These are phyloP conservation scores for Schoenoplectus tabernaemontani DNA, from an alignment of 202 grass and related monocot species.

Conservation along the genomic window DNA sequence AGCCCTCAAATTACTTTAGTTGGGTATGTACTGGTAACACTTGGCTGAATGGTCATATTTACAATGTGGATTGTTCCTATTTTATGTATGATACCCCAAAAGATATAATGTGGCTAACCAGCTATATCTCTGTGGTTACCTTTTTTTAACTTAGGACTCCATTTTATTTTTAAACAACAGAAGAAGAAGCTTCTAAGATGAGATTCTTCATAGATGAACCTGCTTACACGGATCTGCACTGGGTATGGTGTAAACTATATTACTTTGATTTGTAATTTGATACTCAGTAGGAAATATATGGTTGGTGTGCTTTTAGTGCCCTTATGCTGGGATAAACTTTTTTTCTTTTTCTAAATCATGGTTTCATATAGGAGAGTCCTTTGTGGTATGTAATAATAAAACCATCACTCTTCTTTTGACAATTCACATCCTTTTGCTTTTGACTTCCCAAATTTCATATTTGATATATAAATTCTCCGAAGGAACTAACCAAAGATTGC, in stretches of 20 bases:
- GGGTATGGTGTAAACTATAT: slow-evolving; percentile 39
- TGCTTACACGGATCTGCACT: slow-evolving; percentile 86
- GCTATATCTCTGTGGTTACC: not conserved
- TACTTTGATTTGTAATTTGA: not conserved
- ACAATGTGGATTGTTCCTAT: not conserved
- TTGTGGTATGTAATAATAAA: not conserved
- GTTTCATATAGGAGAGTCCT: not conserved
- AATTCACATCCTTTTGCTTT: not conserved
- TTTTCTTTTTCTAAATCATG: not conserved
- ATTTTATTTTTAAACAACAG: slow-evolving; percentile 35
- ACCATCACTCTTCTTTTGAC: not conserved
- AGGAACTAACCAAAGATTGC: not conserved
- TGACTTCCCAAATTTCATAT: not conserved
- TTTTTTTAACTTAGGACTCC: not conserved
- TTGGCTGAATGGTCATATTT: not conserved
- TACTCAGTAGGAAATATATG: not conserved
- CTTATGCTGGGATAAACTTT: not conserved
- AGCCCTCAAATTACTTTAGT: not conserved
- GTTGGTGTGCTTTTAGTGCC: not conserved
- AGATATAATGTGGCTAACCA: not conserved
- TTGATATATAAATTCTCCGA: not conserved
- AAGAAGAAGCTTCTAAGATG: slow-evolving; percentile 72
- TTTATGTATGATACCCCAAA: not conserved
- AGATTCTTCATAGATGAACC: slow-evolving; percentile 79
- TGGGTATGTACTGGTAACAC: not conserved